These are phyloP conservation scores for Drosera capensis DNA, from an alignment of 148 eudicot genomes.

Conservation along the genomic window DNA sequence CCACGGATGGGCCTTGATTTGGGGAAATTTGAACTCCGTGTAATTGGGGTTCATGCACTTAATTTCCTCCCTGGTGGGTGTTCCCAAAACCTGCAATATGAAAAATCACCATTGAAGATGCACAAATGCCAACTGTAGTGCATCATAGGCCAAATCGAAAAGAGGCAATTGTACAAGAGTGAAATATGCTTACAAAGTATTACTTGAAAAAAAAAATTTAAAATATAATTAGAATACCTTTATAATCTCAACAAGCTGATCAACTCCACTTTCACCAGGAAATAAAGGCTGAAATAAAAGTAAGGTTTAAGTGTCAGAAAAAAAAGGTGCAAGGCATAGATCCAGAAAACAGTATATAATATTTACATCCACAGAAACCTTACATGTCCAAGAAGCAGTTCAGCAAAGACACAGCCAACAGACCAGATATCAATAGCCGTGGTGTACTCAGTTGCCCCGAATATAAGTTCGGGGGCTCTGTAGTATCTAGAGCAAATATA, in stretches of 20 bases:
- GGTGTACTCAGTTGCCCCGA: slow-evolving; percentile 14
- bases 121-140: background rate
- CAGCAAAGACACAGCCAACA: slow-evolving; percentile 12
- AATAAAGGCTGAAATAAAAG: slow-evolving; percentile 9
- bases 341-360: background rate
- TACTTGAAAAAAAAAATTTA: background rate
- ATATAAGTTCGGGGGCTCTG: slow-evolving; percentile 11
- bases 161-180: background rate
- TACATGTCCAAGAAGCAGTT: slow-evolving; percentile 10
- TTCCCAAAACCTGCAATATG: slow-evolving; percentile 9
- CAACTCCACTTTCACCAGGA: slow-evolving; percentile 14
- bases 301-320: background rate
- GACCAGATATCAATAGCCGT: slow-evolving; percentile 14
- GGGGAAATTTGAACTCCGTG: slow-evolving; percentile 29
- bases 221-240: slow-evolving; percentile 4
- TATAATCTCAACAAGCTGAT: slow-evolving; percentile 13
- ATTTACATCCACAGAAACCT: background rate
- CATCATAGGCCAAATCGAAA: background rate
- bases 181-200: background rate
- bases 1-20: slow-evolving; percentile 99
- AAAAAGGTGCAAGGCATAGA: background rate
- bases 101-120: too few species aligned
- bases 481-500: slow-evolving; percentile 12
- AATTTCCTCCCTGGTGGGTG: slow-evolving; percentile 13
- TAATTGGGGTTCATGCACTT: slow-evolving; percentile 15